phyloP scores from a whole-genome alignment of 139 green algal genomes.

The Chlorella vulgaris region DNA sequence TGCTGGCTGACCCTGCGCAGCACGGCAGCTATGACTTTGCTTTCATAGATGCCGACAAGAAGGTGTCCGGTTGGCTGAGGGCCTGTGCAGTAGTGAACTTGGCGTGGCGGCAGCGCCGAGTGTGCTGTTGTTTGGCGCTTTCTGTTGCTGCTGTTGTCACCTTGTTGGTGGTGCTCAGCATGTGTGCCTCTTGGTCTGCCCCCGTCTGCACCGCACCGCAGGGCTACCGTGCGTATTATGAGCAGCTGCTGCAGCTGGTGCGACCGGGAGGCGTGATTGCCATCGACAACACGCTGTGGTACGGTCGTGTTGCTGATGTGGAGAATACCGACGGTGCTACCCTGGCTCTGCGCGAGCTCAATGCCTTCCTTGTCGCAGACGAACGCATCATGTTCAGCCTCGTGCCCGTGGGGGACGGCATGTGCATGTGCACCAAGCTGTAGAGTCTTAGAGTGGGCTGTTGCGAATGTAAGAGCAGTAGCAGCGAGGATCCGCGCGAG shows the following conservation, averaged over 20 bases:
- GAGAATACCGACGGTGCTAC: slow-evolving; percentile 53
- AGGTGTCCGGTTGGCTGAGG: slow-evolving; percentile 8
- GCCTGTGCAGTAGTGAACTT: too few relatives aligned
- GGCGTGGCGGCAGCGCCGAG: too few relatives aligned
- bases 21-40: slow-evolving; percentile 78
- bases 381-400: slow-evolving; percentile 71
- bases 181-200: neutral
- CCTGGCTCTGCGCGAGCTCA: slow-evolving; percentile 76
- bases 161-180: neutral
- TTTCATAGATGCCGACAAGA: slow-evolving; percentile 95
- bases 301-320: slow-evolving; percentile 42
- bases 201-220: neutral
- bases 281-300: slow-evolving; percentile 94
- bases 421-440: slow-evolving; percentile 80
- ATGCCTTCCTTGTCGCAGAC: slow-evolving; percentile 72
- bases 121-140: too few relatives aligned
- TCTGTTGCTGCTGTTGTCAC: neutral
- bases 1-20: slow-evolving; percentile 38
- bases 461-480: too few relatives aligned
- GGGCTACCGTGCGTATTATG: slow-evolving; percentile 84
- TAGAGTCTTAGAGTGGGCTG: too few relatives aligned
- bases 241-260: slow-evolving; percentile 83
- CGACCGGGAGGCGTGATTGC: slow-evolving; percentile 85
- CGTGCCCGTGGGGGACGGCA: slow-evolving; percentile 86
- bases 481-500: too few relatives aligned